Base-by-base conservation (phyloP, 805 yeast species). In the Starmerella vitae region DNA sequence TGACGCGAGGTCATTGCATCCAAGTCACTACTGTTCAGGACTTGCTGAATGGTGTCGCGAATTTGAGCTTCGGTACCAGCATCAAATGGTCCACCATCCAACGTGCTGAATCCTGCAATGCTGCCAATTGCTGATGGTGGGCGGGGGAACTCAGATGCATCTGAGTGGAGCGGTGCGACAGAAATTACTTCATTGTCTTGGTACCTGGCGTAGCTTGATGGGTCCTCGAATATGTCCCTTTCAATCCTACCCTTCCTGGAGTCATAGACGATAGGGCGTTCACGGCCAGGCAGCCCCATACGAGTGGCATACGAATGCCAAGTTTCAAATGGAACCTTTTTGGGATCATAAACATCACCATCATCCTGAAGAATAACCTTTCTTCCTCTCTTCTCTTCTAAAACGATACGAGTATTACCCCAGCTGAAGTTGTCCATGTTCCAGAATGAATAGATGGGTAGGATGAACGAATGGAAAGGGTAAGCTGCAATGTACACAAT, bases 401-500 rank as follows among this genome's bases (percentile, higher is more conserved):
- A 64, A 22, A 72, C 72, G 13, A 66, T 58, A 55, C 79, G 68
- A 7, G 79, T 73, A 45, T 72, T 74, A 51, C 79, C 79, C 79
- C 79, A 73, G 46, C 71, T 59, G 56, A 73, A 73, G 54, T 73
- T 72, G 50, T 73, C 79, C 62, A 72, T 73, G 48, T 74, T 70
- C 79, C 79, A 73, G 59, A 63, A 73, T 3, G 78, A 67, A 54
- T 72, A 73, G 31, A 65, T 58, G 4, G 79, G 79, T 42, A 73
- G 62, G 20, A 73, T 67, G 54, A 73, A 72, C 47, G 74, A 72
- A 65, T 76, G 75, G 45, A 73, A 59, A 8, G 78, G 78, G 49
- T 72, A 71, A 2, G 78, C 79, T 18, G 68, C 37, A 35, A 73
- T 54, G 50, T 73, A 73, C 38, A 74, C 70, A 42, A 74, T 56